Evolutionary conservation across 768 basidiomycete species (phyloP), one percentile per base, ranked within the genome.

Genomic region (Hericium rajendrae): DNA sequence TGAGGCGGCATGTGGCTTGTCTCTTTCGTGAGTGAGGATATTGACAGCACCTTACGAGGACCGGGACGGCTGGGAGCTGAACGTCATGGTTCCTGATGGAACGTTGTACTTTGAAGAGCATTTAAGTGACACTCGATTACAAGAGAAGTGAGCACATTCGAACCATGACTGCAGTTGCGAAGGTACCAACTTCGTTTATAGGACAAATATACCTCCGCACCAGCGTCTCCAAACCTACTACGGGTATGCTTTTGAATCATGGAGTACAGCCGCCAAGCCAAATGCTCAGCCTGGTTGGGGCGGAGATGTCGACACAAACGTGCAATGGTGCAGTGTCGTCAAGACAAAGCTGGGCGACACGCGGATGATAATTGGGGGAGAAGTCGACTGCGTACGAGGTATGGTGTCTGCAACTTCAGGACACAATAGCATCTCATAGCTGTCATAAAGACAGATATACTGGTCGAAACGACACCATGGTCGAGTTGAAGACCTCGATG

Each of bases 321-420:
- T 88, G 0, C 91, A 94, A 63, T 94, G 91, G 91, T 94, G 92
- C 65, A 84, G 82, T 59, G 85, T 95, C 53, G 87, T 92, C 48
- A 89, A 90, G 69, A 91, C 90, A 4, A 91, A 88, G 60, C 77
- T 94, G 24, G 88, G 85, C 0, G 76, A 82, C 56, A 79, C 76
- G 26, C 75, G 89, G 43, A 71, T 91, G 53, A 72, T 95, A 57
- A 82, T 94, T 50, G 92, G 92, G 1, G 92, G 93, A 5, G 92
- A 94, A 70, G 92, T 95, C 6, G 92, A 95, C 69, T 95, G 92
- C 66, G 83, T 93, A 20, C 76, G 83, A 68, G 87, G 91, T 88
- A 59, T 58, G 26, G 3, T 26, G 73, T 66, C 46, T 56, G 4
- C 37, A 22, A 18, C 22, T 26, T 16, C 11, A 16, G 2, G 24